Base-by-base conservation (phyloP, 805 yeast genomes). In the Kodamaea nitidulidarum region DNA sequence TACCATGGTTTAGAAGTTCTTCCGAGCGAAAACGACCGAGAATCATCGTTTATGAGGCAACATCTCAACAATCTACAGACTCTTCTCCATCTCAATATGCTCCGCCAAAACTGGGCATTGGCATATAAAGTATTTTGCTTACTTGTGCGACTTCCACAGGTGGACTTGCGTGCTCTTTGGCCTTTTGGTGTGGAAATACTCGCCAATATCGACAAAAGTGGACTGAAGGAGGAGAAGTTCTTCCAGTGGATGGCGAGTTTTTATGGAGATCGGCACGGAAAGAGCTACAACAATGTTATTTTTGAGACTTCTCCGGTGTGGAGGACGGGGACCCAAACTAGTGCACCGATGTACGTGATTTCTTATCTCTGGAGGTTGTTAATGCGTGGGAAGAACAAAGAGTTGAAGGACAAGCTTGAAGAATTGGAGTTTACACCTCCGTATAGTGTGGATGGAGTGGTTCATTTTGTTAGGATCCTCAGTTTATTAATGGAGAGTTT, bases 121-220 rank as follows among this genome's bases (percentile, higher is more conserved):
- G 84, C 85, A 0, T 78, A 76, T 48, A 67, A 67, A 39, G 58
- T 77, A 6, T 78, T 78, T 46, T 55, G 76, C 7, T 38, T 76
- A 2, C 52, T 84, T 15, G 52, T 79, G 2, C 55, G 82, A 37
- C 48, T 74, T 1, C 73, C 73, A 1, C 55, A 55, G 1, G 66
- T 76, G 8, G 86, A 83, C 51, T 53, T 81, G 4, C 61, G 78
- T 39, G 58, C 72, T 3, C 51, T 81, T 8, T 84, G 90, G 90
- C 75, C 83, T 0, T 26, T 81, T 1, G 88, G 84, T 0, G 55
- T 78, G 4, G 81, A 77, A 43, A 75, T 82, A 4, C 51, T 82
- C n/a, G 36, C 41, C 35, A 47, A 45, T 18, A 20, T 27, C 15
- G 17, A 29, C 28, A 24, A 22, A 5, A 14, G 34, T 2, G 20